Percentiles rank a stretch among this genome's conserved stretches.
Conservation (phyloP, 805 yeast species). For the Wickerhamomyces ciferrii region DNA sequence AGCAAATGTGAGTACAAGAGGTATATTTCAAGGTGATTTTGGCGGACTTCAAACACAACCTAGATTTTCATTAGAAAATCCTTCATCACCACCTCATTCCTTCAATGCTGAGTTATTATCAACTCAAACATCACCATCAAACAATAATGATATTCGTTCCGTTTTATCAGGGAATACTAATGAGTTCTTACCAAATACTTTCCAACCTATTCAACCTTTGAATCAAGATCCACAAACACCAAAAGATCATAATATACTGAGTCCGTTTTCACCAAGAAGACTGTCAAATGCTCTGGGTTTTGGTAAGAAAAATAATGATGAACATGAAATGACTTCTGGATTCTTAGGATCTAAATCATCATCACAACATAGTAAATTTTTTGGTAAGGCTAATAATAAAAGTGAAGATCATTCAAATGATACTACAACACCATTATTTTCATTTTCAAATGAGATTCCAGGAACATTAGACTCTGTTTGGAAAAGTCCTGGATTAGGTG, state of each 20-base stretch:
- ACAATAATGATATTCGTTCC: conserved; percentile 16
- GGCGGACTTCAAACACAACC: conserved; percentile 8
- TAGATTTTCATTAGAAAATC: conserved; percentile 10
- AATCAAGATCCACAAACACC: conserved; percentile 9
- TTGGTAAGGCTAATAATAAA: conserved; percentile 9
- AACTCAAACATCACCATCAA: conserved; percentile 17
- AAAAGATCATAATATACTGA: conserved; percentile 13
- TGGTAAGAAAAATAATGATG: conserved; percentile 15
- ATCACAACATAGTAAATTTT: conserved; percentile 19
- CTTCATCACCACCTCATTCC: conserved; percentile 15
- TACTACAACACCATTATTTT: neutral
- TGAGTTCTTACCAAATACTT: neutral
- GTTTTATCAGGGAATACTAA: conserved; percentile 17
- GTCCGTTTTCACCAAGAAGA: conserved; percentile 24
- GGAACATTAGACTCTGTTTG: conserved; percentile 10
- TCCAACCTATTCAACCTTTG: conserved; percentile 1
- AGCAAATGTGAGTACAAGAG: conserved; percentile 10
- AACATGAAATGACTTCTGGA: neutral
- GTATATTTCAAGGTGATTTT: conserved; percentile 14
- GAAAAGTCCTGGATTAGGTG: conserved; percentile 4
- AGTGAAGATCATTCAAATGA: neutral
- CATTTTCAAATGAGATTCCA: neutral
- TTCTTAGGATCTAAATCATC: neutral
- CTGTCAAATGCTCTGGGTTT: conserved; percentile 24
- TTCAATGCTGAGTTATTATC: conserved; percentile 16